These are phyloP conservation scores for Fusarium pseudocircinatum DNA, from an alignment of 2,329 filamentous ascomycete genomes.

Conservation along the genomic window DNA sequence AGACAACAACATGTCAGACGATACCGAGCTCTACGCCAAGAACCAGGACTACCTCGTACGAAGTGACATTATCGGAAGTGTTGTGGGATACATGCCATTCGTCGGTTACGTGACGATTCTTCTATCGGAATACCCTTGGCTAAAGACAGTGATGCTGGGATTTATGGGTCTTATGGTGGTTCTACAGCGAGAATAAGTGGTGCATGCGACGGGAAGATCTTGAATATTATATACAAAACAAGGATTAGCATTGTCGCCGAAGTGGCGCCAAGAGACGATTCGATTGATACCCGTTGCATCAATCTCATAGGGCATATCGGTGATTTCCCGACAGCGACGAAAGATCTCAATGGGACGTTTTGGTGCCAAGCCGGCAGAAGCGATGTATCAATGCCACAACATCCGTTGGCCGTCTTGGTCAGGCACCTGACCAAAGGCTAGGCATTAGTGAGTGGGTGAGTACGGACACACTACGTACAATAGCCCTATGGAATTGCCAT, in stretches of 20 bases:
- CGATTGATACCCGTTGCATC: conserved; percentile 25
- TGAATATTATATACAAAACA: not conserved
- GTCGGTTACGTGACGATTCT: conserved; percentile 98
- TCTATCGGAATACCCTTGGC: conserved; percentile 93
- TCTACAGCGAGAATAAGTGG: conserved; percentile 80
- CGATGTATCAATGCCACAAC: not conserved
- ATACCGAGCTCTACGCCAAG: conserved; percentile 85
- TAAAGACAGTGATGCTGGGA: conserved; percentile 94
- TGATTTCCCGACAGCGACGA: conserved; percentile 9
- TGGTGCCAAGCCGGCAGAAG: conserved; percentile 12
- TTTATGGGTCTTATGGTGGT: conserved; percentile 96
- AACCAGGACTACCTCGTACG: conserved; percentile 89
- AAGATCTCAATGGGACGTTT: not conserved
- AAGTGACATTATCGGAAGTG: conserved; percentile 91
- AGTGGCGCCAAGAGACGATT: not conserved
- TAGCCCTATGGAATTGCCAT: conserved; percentile 17
- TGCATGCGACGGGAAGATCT: not conserved
- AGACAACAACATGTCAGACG: conserved; percentile 94
- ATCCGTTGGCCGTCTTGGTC: conserved; percentile 3
- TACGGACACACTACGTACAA: not conserved
- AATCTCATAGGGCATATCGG: conserved; percentile 8
- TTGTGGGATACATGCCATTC: conserved; percentile 90
- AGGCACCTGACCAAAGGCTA: not conserved
- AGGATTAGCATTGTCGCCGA: not conserved
- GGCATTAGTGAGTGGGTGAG: not conserved